Base-by-base conservation (phyloP, 2,329 filamentous ascomycete genomes). In the Lachnellula suecica region DNA sequence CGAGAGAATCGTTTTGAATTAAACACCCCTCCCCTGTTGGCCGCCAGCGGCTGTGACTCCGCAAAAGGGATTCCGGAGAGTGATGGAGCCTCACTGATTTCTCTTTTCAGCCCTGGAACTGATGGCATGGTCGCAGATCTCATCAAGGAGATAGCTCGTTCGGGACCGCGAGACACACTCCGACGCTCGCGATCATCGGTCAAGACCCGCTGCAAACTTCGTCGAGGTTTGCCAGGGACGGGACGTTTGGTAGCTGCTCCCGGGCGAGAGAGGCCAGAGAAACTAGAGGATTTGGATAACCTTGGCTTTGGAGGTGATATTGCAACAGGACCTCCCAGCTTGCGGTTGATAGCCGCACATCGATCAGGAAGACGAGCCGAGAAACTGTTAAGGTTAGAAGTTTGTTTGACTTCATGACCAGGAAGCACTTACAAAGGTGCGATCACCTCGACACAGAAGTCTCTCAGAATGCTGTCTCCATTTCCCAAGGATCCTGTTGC, bases 361-460 rank as follows among this genome's bases (percentile, higher is more conserved):
- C 85, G 74, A 31, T 87, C 81, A 1, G 88, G 88, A n/a, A 92
- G 74, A 29, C 89, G 84, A 13, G 88, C 82, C 29, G 87, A 85
- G 66, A 91, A 94, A 71, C 84, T 87, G 55, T 29, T 2, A 9
- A 31, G 53, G 47, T 81, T 59, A 81, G 52, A 40, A 11, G 35
- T 9, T 20, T 11, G 17, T 8, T 5, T 25, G 7, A 70, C 17
- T 23, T 27, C 10, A 27, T 22, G 29, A 25, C 11, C 25, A 17
- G 8, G 20, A 25, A 38, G 37, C 31, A 62, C 83, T 77, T 73
- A 87, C 82, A 93, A 93, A 29, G 89, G 89, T 41, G 91, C 74
- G 60, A 94, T 84, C 37, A 94, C 86, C 65, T 94, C 89, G 15
- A 89, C 77, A 64, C 88, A 93, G 65, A 93, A 94, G 66, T 88